Base-by-base conservation (phyloP, 2,329 filamentous ascomycete species). In the Microascus cirrosus region DNA sequence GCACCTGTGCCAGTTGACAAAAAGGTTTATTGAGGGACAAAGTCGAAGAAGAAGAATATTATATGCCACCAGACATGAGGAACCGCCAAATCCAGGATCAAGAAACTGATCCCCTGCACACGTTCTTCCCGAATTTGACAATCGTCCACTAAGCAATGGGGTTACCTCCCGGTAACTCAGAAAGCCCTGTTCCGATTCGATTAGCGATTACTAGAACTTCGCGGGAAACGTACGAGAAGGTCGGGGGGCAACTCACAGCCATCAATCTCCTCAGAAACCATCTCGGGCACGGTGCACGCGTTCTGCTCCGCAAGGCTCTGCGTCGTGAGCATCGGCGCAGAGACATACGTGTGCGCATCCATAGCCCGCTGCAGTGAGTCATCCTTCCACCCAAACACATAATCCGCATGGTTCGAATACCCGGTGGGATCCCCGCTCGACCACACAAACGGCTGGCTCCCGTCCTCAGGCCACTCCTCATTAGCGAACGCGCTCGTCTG, bases 191-290 rank as follows among this genome's bases (percentile, higher is more conserved):
- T 4, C 4, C 4, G 28, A 32, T 4, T 4, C 28, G 4, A 32
- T 32, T 32, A 32, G 28, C 28, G 28, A 8, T 32, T 8, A 4
- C 4, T 8, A 32, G 28, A n/a, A 32, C 28, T 4, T 8, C 28
- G 28, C 4, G 28, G 28, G 28, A 32, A 32, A 32, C 28, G 8
- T 4, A 32, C 4, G 28, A 8, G 28, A 32, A 8, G 28, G 28
- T 4, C 28, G 4, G 8, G 8, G 28, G 28, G 28, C 28, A n/a
- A 32, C 28, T 32, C 28, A 32, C 75, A 77, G 65, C 75, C 77
- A 54, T 78, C 76, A 57, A 79, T 74, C 10, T 73, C 61, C 66
- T 80, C 77, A 35, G 71, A 70, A 13, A 76, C 75, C 62, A 76
- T 73, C 62, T 78, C 74, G 25, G 69, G 58, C 25, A 55, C 53